Percentiles rank a stretch among this genome's conserved stretches.
Conservation (phyloP, 768 basidiomycete species). For the Leucocoprinus leucothites region DNA sequence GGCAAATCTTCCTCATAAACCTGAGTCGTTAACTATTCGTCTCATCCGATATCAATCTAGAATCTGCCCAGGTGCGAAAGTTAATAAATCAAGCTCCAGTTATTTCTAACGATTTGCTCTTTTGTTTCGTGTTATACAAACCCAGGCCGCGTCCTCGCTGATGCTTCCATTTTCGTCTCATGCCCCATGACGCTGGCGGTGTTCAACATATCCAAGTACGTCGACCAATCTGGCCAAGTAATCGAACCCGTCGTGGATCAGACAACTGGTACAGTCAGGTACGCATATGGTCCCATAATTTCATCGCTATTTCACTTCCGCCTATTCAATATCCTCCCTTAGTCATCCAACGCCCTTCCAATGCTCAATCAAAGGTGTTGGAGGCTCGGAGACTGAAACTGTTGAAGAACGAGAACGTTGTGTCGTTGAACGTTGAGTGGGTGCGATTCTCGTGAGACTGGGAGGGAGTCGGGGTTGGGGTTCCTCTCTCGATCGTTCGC, state of each 20-base stretch:
- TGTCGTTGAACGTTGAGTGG: background rate
- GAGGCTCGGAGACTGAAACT: background rate
- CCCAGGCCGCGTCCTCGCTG: slow-evolving; percentile 37
- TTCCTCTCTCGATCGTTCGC: slow-evolving; percentile 1
- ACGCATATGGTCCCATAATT: background rate
- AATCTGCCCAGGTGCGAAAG: slow-evolving; percentile 34
- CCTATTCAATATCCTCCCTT: no score
- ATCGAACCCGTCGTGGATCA: slow-evolving; percentile 37
- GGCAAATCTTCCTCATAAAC: slow-evolving; percentile 19
- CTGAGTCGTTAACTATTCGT: background rate
- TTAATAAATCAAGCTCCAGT: no score
- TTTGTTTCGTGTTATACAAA: slow-evolving; percentile 1
- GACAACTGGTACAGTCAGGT: slow-evolving; percentile 46
- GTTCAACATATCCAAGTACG: slow-evolving; percentile 32
- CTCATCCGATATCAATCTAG: slow-evolving; percentile 15
- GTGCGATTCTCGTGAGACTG: background rate
- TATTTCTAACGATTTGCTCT: no score
- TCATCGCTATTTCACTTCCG: background rate
- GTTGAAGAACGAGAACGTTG: background rate
- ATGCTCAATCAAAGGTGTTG: slow-evolving; percentile 29
- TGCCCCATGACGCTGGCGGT: slow-evolving; percentile 37
- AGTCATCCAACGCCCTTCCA: slow-evolving; percentile 41
- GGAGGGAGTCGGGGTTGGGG: background rate
- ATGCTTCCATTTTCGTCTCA: slow-evolving; percentile 37
- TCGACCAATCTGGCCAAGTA: slow-evolving; percentile 19